These are phyloP conservation scores for Rhynchospora tenuis DNA, from an alignment of 176 grass and related monocot species.

Conservation along the genomic window DNA sequence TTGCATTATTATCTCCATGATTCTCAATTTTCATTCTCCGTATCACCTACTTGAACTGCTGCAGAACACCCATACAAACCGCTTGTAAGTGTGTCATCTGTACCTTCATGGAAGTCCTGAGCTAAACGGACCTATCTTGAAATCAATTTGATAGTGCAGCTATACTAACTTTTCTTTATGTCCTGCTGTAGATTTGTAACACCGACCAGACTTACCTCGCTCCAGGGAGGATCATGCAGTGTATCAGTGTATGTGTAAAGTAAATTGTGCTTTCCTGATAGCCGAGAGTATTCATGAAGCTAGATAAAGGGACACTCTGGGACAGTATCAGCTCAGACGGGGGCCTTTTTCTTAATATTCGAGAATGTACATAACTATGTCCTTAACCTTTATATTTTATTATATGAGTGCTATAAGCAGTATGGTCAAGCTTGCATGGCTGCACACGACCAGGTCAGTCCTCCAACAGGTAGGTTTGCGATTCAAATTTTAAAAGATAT, in stretches of 20 bases:
- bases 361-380: no score
- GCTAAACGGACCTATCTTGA: background rate
- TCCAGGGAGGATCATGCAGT: background rate
- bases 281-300: background rate
- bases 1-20: background rate
- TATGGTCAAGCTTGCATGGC: no score
- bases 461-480: no score
- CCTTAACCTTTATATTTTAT: no score
- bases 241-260: background rate
- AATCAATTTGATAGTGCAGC: background rate
- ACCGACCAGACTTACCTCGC: background rate
- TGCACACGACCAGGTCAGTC: no score
- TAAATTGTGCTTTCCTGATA: background rate
- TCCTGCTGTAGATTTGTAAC: background rate
- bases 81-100: background rate
- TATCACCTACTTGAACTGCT: background rate
- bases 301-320: no score
- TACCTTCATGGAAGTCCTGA: background rate
- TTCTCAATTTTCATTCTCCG: background rate
- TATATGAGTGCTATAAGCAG: no score
- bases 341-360: no score
- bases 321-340: no score
- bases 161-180: background rate
- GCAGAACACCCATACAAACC: background rate
- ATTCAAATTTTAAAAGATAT: no score